These are phyloP conservation scores for Metschnikowia vanudenii DNA, from an alignment of 805 yeast genomes.

Conservation along the genomic window DNA sequence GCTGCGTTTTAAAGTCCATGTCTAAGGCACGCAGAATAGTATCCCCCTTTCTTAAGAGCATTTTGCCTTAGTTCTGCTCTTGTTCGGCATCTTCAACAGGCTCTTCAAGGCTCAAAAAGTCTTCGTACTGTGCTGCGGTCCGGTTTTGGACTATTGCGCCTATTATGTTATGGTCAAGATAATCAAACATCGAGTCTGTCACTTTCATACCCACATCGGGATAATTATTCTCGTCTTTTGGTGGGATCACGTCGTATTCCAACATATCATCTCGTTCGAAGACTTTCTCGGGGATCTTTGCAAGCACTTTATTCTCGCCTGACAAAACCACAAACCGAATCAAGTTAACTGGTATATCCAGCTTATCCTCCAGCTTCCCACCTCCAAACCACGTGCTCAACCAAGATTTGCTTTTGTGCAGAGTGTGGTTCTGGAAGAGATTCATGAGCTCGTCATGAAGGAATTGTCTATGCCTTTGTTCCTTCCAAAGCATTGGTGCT, in stretches of 20 bases:
- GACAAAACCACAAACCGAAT: conserved; percentile 67
- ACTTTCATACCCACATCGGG: conserved; percentile 16
- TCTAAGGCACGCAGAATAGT: neutral
- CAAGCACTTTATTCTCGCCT: conserved; percentile 70
- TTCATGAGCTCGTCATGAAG: conserved; percentile 41
- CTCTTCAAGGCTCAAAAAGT: conserved; percentile 14
- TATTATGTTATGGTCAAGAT: conserved; percentile 47
- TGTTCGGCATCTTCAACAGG: conserved; percentile 4
- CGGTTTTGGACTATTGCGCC: conserved; percentile 42
- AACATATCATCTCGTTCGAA: conserved; percentile 62
- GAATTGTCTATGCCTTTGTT: conserved; percentile 45
- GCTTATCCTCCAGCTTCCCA: conserved; percentile 3
- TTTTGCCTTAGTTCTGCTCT: neutral
- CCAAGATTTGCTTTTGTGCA: conserved; percentile 9
- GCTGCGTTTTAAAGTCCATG: neutral
- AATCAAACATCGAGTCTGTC: conserved; percentile 37
- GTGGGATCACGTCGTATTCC: conserved; percentile 76
- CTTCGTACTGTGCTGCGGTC: conserved; percentile 25
- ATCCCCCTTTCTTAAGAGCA: neutral
- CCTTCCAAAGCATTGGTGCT: conserved; percentile 55
- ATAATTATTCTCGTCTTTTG: conserved; percentile 36
- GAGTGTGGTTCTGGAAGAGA: conserved; percentile 14
- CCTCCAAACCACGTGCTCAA: conserved; percentile 14
- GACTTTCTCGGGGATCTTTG: conserved; percentile 57
- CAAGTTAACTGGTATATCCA: conserved; percentile 57